phyloP scores from a whole-genome alignment of 2,329 filamentous ascomycete genomes.

The Diplodia corticola region DNA sequence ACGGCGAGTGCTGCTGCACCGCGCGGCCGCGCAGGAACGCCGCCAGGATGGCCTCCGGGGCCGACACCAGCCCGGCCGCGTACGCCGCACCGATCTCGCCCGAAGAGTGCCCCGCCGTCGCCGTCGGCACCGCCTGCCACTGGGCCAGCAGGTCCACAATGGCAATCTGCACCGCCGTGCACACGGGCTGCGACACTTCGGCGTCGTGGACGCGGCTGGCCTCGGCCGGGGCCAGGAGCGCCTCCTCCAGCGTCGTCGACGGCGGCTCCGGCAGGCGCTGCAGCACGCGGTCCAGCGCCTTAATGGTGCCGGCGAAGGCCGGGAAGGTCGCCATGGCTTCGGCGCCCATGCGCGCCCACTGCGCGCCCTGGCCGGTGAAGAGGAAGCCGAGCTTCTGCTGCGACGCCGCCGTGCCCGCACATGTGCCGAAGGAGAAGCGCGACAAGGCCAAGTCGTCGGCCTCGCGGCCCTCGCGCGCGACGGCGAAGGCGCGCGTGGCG shows the following conservation, averaged over 20 bases:
- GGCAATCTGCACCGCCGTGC: conserved; percentile 32
- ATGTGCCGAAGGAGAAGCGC: neutral
- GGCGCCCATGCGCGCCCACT: conserved; percentile 28
- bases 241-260: neutral
- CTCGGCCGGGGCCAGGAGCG: conserved; percentile 24
- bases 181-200: conserved; percentile 29
- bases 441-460: neutral
- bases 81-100: conserved; percentile 25
- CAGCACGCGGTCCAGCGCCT: neutral
- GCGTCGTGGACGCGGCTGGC: conserved; percentile 27
- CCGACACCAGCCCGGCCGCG: conserved; percentile 24
- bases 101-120: conserved; percentile 27
- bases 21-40: conserved; percentile 23
- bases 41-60: conserved; percentile 17
- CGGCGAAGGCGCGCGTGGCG: conserved; percentile 21
- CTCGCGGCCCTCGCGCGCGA: neutral
- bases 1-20: neutral
- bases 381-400: conserved; percentile 32
- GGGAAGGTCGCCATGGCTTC: neutral
- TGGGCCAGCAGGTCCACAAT: conserved; percentile 30
- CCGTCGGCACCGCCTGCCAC: conserved; percentile 30
- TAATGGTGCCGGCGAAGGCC: neutral
- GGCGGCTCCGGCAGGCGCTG: neutral
- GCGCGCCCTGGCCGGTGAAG: conserved; percentile 43
- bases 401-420: too few species aligned